Evolutionary conservation across 164 flowering plant genomes (phyloP).

Genomic region (Protea cynaroides): DNA sequence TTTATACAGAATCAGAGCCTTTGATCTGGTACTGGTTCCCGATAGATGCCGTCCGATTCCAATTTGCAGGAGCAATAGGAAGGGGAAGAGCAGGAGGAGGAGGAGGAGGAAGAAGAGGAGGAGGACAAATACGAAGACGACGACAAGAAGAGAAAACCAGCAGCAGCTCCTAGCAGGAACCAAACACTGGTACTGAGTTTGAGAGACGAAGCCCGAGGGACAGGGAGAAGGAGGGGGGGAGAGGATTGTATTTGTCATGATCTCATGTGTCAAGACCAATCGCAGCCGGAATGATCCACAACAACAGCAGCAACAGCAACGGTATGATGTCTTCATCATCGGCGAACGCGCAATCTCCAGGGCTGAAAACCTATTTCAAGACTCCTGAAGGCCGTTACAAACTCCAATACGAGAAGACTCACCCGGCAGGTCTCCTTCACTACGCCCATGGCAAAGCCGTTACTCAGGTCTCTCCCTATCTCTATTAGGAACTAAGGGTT

Average conservation of each 20-base stretch:
- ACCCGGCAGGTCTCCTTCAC: slow-evolving; percentile 80
- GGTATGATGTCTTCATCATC: slow-evolving; percentile 48
- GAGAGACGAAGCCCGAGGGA: too few relatives aligned
- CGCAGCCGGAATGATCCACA: slow-evolving; percentile 36
- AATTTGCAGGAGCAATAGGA: too few relatives aligned
- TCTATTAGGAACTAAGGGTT: too few relatives aligned
- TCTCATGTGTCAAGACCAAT: slow-evolving; percentile 6
- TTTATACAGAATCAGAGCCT: neutral
- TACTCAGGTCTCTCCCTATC: slow-evolving; percentile 49
- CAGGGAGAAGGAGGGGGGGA: neutral
- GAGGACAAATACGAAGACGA: too few relatives aligned
- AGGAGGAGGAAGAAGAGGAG: neutral
- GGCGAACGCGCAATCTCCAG: slow-evolving; percentile 45
- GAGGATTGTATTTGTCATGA: slow-evolving; percentile 12
- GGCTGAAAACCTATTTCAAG: slow-evolving; percentile 88
- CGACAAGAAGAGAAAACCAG: too few relatives aligned
- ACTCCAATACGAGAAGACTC: slow-evolving; percentile 86
- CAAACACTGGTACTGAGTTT: too few relatives aligned
- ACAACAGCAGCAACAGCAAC: slow-evolving; percentile 26
- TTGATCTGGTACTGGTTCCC: neutral
- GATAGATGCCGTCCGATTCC: too few relatives aligned
- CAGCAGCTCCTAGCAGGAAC: too few relatives aligned
- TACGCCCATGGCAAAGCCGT: slow-evolving; percentile 81
- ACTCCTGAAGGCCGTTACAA: slow-evolving; percentile 95
- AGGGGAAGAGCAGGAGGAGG: neutral